These are phyloP conservation scores for Macrolepiota fuliginosa DNA, from an alignment of 768 basidiomycete genomes.

Conservation along the genomic window DNA sequence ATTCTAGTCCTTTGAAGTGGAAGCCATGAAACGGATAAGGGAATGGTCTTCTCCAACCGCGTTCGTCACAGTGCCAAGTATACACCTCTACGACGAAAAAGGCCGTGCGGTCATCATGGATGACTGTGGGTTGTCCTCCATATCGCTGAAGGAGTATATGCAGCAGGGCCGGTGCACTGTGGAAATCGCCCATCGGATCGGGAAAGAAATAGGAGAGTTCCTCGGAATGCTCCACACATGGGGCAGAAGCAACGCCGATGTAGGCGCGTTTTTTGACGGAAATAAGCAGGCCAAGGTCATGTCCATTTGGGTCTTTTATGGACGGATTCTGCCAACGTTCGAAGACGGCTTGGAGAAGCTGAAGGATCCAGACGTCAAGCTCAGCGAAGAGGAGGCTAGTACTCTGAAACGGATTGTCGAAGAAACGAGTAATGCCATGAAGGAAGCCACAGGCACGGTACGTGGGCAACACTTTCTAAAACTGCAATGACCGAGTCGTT, in stretches of 20 bases:
- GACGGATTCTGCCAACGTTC: slow-evolving; percentile 38
- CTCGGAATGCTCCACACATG: slow-evolving; percentile 50
- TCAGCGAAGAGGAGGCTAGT: slow-evolving; percentile 34
- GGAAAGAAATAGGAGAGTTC: slow-evolving; percentile 52
- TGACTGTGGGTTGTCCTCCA: slow-evolving; percentile 44
- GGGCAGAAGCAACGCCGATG: slow-evolving; percentile 31
- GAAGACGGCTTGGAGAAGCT: slow-evolving; percentile 34
- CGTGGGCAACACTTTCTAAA: slow-evolving; percentile 10
- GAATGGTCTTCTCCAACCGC: slow-evolving; percentile 32
- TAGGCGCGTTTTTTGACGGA: slow-evolving; percentile 32
- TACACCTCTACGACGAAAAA: slow-evolving; percentile 48
- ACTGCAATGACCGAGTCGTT: background rate
- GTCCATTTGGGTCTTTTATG: slow-evolving; percentile 41
- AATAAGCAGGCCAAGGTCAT: slow-evolving; percentile 40
- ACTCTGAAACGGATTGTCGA: slow-evolving; percentile 21
- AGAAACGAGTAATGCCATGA: slow-evolving; percentile 23
- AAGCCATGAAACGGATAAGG: slow-evolving; percentile 45
- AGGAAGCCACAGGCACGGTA: slow-evolving; percentile 26
- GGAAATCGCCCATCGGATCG: slow-evolving; percentile 40
- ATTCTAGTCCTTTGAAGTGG: slow-evolving; percentile 37
- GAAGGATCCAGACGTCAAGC: slow-evolving; percentile 36
- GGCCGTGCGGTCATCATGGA: slow-evolving; percentile 59
- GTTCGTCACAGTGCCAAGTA: slow-evolving; percentile 44
- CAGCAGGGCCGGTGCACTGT: slow-evolving; percentile 28
- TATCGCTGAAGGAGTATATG: slow-evolving; percentile 41